Evolutionary conservation across 441 rosid species (phyloP).

Genomic region (Populus hybrid): DNA sequence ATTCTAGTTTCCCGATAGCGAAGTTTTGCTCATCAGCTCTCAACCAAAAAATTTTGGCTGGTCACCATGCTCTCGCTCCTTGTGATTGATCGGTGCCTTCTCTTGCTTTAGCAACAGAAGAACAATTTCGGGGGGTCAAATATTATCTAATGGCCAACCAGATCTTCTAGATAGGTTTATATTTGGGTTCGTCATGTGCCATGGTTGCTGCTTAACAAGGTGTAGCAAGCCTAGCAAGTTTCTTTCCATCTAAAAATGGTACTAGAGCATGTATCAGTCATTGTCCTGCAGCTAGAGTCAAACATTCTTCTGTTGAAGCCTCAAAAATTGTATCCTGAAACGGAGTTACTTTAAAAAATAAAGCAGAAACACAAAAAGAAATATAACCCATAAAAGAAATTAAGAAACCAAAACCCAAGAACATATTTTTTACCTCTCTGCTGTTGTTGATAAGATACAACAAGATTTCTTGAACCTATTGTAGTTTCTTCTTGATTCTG

Average conservation of each 20-base stretch:
- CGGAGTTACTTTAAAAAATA: background rate
- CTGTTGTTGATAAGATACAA: too few species aligned
- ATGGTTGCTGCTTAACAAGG: background rate
- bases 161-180: background rate
- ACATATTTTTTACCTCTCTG: too few species aligned
- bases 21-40: background rate
- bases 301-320: background rate
- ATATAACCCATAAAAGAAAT: too few species aligned
- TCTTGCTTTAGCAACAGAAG: background rate
- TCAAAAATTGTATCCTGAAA: background rate
- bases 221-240: background rate
- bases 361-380: too few species aligned
- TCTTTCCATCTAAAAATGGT: background rate
- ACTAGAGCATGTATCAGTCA: background rate
- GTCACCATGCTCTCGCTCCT: background rate
- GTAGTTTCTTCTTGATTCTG: too few species aligned
- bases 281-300: background rate
- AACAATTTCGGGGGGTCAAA: too few species aligned
- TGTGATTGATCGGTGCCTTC: background rate
- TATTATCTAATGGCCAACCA: background rate
- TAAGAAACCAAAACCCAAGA: too few species aligned
- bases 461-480: too few species aligned
- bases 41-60: background rate
- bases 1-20: background rate
- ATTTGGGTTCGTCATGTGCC: background rate